Evolutionary conservation across 208 protist genomes (phyloP).

Genomic region (Jaenimonas drosophilae): DNA sequence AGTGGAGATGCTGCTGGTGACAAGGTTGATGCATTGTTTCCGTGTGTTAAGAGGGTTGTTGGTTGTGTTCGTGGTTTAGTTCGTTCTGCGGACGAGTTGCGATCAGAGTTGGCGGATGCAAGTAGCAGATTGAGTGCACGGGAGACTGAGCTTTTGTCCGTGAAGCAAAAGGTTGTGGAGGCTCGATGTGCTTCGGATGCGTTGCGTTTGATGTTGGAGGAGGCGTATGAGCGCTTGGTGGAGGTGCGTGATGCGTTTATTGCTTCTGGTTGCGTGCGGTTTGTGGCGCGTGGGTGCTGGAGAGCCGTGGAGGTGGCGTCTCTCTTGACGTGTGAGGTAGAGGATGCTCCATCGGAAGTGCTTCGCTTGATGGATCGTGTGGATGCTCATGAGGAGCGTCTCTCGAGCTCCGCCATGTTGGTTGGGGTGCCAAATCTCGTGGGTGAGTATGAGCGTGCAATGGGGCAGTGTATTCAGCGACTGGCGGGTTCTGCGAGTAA

Average conservation of each 20-base stretch:
- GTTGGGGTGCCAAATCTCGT: background rate
- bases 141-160: slow-evolving; percentile 2
- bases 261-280: background rate
- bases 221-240: background rate
- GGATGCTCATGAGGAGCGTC: background rate
- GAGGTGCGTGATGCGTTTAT: background rate
- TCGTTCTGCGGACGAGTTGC: no score
- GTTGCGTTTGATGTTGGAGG: background rate
- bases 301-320: background rate
- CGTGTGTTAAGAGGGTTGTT: no score
- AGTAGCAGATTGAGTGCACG: background rate
- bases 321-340: background rate
- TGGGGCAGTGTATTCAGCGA: background rate
- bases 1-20: background rate
- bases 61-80: no score
- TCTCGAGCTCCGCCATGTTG: background rate
- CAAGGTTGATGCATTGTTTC: slow-evolving; percentile 3
- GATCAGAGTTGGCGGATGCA: background rate
- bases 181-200: background rate
- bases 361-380: background rate
- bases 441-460: background rate
- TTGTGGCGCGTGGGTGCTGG: background rate
- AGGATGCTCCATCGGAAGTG: background rate
- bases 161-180: background rate
- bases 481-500: no score